These are phyloP conservation scores for Penicillium simplicissimum DNA, from an alignment of 495 filamentous ascomycete genomes.

Conservation along the genomic window DNA sequence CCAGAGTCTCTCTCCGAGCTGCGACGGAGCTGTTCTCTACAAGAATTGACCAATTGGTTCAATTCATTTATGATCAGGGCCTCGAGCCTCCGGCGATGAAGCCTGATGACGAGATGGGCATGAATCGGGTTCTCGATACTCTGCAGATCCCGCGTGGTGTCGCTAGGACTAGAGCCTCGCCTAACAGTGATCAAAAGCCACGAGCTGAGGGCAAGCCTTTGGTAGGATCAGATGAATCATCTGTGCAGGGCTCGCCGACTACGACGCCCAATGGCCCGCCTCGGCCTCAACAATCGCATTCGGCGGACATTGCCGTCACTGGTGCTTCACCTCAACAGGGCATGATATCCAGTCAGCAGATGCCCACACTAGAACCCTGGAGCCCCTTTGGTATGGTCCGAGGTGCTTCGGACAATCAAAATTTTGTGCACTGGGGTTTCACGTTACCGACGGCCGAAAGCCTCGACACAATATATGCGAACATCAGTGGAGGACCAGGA, in stretches of 20 bases:
- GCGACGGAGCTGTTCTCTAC: constrained; percentile 51
- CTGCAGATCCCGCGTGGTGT: constrained; percentile 43
- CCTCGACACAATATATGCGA: constrained; percentile 42
- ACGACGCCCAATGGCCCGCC: constrained; percentile 19
- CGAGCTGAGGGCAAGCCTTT: background rate
- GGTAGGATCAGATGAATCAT: constrained; percentile 11
- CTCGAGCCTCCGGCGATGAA: constrained; percentile 45
- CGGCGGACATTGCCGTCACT: constrained; percentile 8
- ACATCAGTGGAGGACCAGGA: constrained; percentile 29
- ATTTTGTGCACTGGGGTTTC: constrained; percentile 40
- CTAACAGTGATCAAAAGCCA: constrained; percentile 1
- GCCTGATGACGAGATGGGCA: constrained; percentile 45
- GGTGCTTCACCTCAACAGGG: constrained; percentile 21
- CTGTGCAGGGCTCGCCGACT: constrained; percentile 20
- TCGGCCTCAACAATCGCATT: background rate
- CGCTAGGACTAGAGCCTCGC: constrained; percentile 11
- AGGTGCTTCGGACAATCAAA: constrained; percentile 26
- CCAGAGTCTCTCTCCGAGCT: constrained; percentile 49
- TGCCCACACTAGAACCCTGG: constrained; percentile 25
- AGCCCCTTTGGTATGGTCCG: constrained; percentile 30
- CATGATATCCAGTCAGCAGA: constrained; percentile 14
- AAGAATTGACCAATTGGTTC: constrained; percentile 47
- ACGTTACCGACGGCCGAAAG: constrained; percentile 47
- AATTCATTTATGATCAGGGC: constrained; percentile 48
- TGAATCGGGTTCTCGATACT: constrained; percentile 48